A percentile compares a stretch with the other conserved stretches of the same genome.
Conservation (phyloP, 2,329 filamentous ascomycete genomes). For the Diaporthe helianthi region DNA sequence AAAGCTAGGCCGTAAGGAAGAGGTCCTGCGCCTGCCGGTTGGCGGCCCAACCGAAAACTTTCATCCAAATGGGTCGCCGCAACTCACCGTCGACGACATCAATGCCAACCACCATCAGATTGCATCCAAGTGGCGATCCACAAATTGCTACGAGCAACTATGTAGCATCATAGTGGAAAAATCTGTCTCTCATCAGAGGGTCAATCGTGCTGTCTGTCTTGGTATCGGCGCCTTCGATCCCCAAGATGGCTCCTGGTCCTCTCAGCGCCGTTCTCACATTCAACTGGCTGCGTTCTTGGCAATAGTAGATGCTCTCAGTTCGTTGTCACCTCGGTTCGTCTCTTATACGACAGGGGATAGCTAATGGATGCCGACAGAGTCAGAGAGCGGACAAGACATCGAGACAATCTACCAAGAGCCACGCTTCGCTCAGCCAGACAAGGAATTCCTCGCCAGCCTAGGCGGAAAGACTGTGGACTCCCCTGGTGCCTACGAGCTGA, state of each 20-base stretch:
- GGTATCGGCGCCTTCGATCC: conserved; percentile 64
- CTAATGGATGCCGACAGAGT: conserved; percentile 36
- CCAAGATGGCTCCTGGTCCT: conserved; percentile 52
- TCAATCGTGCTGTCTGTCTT: conserved; percentile 58
- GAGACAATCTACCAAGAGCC: conserved; percentile 62
- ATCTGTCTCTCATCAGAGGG: conserved; percentile 34
- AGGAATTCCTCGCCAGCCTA: conserved; percentile 59
- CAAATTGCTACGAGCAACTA: conserved; percentile 44
- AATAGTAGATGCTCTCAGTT: conserved; percentile 55
- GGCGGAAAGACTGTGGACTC: conserved; percentile 60
- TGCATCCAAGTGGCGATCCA: conserved; percentile 36
- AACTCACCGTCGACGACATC: conserved; percentile 30
- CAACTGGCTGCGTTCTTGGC: conserved; percentile 61
- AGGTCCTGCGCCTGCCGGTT: background rate
- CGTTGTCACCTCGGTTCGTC: conserved; percentile 13
- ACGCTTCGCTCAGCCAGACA: conserved; percentile 56
- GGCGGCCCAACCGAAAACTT: conserved; percentile 29
- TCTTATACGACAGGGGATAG: background rate
- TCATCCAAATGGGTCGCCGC: conserved; percentile 24
- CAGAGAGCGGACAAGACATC: conserved; percentile 43
- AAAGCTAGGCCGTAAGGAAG: conserved; percentile 7
- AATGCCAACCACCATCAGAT: conserved; percentile 39
- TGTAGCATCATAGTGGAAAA: conserved; percentile 43
- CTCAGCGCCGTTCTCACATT: conserved; percentile 54
- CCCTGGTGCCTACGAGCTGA: conserved; percentile 58